A percentile compares a stretch with the other conserved stretches of the same genome.
These are phyloP conservation scores for Tulasnella sp. DNA, from an alignment of 768 basidiomycete species.

Conservation along the genomic window DNA sequence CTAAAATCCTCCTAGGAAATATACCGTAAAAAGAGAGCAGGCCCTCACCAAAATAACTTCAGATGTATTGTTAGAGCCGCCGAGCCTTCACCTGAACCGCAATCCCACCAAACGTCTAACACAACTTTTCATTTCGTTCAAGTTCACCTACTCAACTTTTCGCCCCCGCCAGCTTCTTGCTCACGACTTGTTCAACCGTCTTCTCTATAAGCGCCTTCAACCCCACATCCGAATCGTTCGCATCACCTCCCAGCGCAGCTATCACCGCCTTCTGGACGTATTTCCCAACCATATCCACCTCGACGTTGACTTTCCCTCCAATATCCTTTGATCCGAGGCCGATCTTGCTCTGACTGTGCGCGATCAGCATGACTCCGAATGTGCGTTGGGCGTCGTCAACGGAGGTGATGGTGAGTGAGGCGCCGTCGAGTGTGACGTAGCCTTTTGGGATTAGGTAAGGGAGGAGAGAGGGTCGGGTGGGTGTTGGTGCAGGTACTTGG, in stretches of 20 bases:
- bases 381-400: constrained; percentile 52
- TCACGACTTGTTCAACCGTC: constrained; percentile 21
- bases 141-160: too few relatives aligned
- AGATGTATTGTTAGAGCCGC: too few relatives aligned
- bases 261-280: constrained; percentile 77
- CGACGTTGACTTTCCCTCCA: constrained; percentile 84
- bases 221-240: constrained; percentile 18
- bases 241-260: constrained; percentile 46
- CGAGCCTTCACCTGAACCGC: too few relatives aligned
- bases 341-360: constrained; percentile 84
- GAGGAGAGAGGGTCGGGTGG: constrained; percentile 50
- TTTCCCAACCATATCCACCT: constrained; percentile 92
- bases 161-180: not conserved
- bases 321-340: constrained; percentile 62
- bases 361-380: constrained; percentile 92
- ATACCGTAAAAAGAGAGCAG: too few relatives aligned
- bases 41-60: too few relatives aligned
- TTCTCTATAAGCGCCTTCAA: constrained; percentile 23
- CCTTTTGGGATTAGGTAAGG: constrained; percentile 88
- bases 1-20: too few relatives aligned
- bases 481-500: constrained; percentile 53
- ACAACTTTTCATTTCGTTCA: too few relatives aligned
- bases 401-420: constrained; percentile 80
- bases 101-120: too few relatives aligned
- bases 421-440: constrained; percentile 87